Evolutionary conservation across 2,329 filamentous ascomycete species (phyloP).

Genomic region (Ascochyta clinopodiicola): DNA sequence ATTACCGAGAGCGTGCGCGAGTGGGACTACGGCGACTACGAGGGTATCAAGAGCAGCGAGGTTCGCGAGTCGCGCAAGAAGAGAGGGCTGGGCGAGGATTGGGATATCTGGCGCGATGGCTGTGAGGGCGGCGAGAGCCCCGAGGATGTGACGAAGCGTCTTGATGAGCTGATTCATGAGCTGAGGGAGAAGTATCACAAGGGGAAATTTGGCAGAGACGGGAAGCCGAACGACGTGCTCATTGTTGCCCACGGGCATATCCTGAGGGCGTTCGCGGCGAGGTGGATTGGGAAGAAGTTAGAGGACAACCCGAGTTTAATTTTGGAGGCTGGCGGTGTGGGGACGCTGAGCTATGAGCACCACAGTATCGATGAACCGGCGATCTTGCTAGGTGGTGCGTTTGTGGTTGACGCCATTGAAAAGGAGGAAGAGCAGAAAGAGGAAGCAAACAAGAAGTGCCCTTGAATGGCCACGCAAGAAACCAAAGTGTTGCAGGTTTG

Average conservation of each 20-base stretch:
- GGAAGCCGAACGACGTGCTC: slow-evolving; percentile 68
- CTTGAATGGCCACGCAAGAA: not conserved
- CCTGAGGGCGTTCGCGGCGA: slow-evolving; percentile 82
- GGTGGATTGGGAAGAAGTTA: slow-evolving; percentile 79
- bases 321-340: slow-evolving; percentile 69
- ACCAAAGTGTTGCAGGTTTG: no score
- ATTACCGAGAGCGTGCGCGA: slow-evolving; percentile 62
- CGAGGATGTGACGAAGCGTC: slow-evolving; percentile 71
- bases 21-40: slow-evolving; percentile 70
- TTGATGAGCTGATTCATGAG: slow-evolving; percentile 78
- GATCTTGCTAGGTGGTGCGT: slow-evolving; percentile 59
- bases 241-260: slow-evolving; percentile 93
- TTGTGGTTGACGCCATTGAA: slow-evolving; percentile 58
- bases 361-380: slow-evolving; percentile 58
- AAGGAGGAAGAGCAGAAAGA: slow-evolving; percentile 40
- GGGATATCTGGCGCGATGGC: slow-evolving; percentile 88
- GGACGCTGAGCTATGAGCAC: slow-evolving; percentile 61
- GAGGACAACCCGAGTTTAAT: slow-evolving; percentile 79
- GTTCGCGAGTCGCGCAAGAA: slow-evolving; percentile 57
- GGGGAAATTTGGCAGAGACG: slow-evolving; percentile 55
- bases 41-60: slow-evolving; percentile 61
- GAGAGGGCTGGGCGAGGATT: slow-evolving; percentile 63
- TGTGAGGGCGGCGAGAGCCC: slow-evolving; percentile 84
- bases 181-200: slow-evolving; percentile 64
- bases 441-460: slow-evolving; percentile 1